These are phyloP conservation scores for Arabidopsis lyrata DNA, from an alignment of 441 rosid species.

Conservation along the genomic window DNA sequence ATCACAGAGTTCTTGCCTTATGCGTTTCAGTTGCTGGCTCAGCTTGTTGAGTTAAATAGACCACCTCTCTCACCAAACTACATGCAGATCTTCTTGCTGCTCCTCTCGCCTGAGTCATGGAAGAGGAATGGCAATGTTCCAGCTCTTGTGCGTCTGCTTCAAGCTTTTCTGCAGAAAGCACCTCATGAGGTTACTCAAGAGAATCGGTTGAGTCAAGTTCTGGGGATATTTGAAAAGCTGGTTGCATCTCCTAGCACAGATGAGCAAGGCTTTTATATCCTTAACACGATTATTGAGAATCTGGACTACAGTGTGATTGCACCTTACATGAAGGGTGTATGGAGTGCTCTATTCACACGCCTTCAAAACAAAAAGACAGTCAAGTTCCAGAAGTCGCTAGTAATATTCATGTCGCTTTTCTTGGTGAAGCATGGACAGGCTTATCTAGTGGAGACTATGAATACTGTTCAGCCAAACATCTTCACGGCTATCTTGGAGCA, in stretches of 20 bases:
- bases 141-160: constrained; percentile 95
- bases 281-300: constrained; percentile 84
- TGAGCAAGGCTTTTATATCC: constrained; percentile 93
- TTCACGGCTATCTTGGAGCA: constrained; percentile 70
- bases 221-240: constrained; percentile 85
- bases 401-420: constrained; percentile 89
- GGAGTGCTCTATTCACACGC: constrained; percentile 77
- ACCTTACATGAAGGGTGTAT: constrained; percentile 65
- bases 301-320: constrained; percentile 74
- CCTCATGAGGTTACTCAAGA: constrained; percentile 80
- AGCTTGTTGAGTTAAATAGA: constrained; percentile 85
- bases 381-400: constrained; percentile 77
- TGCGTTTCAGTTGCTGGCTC: constrained; percentile 95
- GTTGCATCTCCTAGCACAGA: constrained; percentile 72
- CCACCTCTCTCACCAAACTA: constrained; percentile 81
- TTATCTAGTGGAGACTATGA: constrained; percentile 74
- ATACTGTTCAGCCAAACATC: constrained; percentile 75
- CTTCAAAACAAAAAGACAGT: constrained; percentile 66
- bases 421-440: constrained; percentile 83
- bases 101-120: constrained; percentile 87
- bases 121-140: constrained; percentile 89
- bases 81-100: constrained; percentile 81
- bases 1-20: constrained; percentile 95
- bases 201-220: constrained; percentile 76
- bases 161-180: constrained; percentile 94